phyloP scores from a whole-genome alignment of 83 land plant genomes.

The Isoetes engelmannii region DNA sequence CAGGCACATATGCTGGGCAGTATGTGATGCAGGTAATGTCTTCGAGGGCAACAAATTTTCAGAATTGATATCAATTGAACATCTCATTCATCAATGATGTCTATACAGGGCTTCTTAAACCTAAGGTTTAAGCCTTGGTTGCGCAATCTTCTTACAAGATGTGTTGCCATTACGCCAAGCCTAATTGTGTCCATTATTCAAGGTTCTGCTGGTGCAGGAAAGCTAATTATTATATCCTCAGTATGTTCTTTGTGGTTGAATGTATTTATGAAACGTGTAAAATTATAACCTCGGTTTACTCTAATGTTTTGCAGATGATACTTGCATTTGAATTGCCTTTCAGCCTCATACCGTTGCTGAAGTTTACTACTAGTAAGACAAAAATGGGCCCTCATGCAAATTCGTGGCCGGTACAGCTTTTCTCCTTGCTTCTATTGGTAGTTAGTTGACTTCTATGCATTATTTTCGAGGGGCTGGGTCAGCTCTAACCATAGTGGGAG shows the following conservation, averaged over 20 bases:
- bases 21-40: conserved; percentile 73
- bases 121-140: conserved; percentile 51
- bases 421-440: no score
- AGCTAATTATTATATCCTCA: conserved; percentile 66
- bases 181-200: conserved; percentile 60
- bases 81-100: no score
- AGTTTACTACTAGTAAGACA: conserved; percentile 29
- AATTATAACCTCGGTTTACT: background rate
- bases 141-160: conserved; percentile 56
- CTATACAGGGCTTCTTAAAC: conserved; percentile 57
- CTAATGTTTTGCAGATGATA: conserved; percentile 24
- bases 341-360: conserved; percentile 30
- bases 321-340: conserved; percentile 33
- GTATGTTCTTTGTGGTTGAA: conserved; percentile 18
- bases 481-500: no score
- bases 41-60: no score
- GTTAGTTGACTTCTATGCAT: no score
- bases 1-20: conserved; percentile 47
- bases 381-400: conserved; percentile 36
- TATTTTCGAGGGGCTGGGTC: no score
- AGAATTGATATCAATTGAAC: no score
- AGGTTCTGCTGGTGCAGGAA: conserved; percentile 60
- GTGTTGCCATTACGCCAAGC: conserved; percentile 62
- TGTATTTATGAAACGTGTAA: background rate
- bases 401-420: conserved; percentile 12